Evolutionary conservation across 2,329 filamentous ascomycete species (phyloP).

Genomic region (Pezicula radicicola): DNA sequence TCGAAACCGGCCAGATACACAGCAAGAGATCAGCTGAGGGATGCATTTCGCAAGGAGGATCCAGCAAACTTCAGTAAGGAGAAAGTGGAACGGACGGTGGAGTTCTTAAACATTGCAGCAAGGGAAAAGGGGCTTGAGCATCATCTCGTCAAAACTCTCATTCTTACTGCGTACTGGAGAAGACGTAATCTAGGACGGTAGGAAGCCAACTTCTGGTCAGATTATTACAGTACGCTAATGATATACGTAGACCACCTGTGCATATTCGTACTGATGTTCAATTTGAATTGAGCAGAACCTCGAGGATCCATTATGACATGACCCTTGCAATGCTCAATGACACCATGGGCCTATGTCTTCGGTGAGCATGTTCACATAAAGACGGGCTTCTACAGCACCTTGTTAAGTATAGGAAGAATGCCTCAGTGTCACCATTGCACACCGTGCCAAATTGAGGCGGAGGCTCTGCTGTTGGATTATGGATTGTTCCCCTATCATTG

Average conservation of each 20-base stretch:
- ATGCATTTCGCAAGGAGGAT: slow-evolving; percentile 52
- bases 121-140: slow-evolving; percentile 67
- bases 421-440: too few relatives aligned
- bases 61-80: slow-evolving; percentile 43
- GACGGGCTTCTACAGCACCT: too few relatives aligned
- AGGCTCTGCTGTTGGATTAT: too few relatives aligned
- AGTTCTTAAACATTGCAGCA: slow-evolving; percentile 66
- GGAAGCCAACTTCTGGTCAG: background rate
- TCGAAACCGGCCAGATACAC: slow-evolving; percentile 65
- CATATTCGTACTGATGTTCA: slow-evolving; percentile 15
- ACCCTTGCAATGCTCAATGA: slow-evolving; percentile 73
- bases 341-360: slow-evolving; percentile 64
- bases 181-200: slow-evolving; percentile 1
- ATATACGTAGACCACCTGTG: slow-evolving; percentile 8
- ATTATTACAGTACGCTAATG: background rate
- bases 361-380: slow-evolving; percentile 29
- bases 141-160: slow-evolving; percentile 65
- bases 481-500: too few relatives aligned
- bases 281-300: slow-evolving; percentile 20
- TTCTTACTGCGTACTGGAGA: slow-evolving; percentile 38
- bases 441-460: too few relatives aligned
- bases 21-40: slow-evolving; percentile 55
- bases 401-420: too few relatives aligned
- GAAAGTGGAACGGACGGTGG: slow-evolving; percentile 61
- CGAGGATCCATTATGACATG: slow-evolving; percentile 59